Base-by-base conservation (phyloP, 768 basidiomycete genomes). In the Tylopilus vinaceipallidus region DNA sequence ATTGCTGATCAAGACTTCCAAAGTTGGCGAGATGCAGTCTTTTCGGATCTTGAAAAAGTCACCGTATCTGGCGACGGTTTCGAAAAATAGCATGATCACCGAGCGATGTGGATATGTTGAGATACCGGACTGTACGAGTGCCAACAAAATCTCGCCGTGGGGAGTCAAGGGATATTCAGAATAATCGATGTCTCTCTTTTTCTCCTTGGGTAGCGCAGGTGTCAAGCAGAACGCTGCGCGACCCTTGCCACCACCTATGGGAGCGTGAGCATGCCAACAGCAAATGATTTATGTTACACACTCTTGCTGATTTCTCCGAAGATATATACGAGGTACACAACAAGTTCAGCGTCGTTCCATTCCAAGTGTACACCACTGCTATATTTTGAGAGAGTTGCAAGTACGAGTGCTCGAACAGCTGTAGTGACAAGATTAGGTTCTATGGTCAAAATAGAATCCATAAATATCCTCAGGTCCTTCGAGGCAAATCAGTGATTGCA, bases 11-110 rank as follows among this genome's bases (percentile, higher is more conserved):
- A 99, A 90, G 11, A 89, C 89, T 59, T 93, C 87, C 27, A 99
- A 73, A 2, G 91, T 81, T 2, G 91, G 90, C 58, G 91, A 75
- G 45, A 98, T 90, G 58, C 85, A 91, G 49, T 91, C 88, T 59
- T 86, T 90, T 54, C 92, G 84, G 20, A 94, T 84, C 68, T 90
- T 93, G 83, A 98, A 98, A 67, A 99, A 98, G 60, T 98, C 97
- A 30, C 83, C 81, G 64, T 98, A 99, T 41, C 97, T 82, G n/a
- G 90, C 81, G 11, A 80, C 80, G 5, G 90, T 88, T 70, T 99
- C 97, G 56, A 98, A 98, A 68, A 91, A 94, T 62, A 95, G 93
- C 68, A 95, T 76, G 8, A 81, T 75, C 17, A 98, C 95, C 12
- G 84, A 77, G 26, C 84, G 83, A 69, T 95, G 88, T 6, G 91